Conservation (phyloP, 2,329 filamentous ascomycete species). For the Neonectria punicea region DNA sequence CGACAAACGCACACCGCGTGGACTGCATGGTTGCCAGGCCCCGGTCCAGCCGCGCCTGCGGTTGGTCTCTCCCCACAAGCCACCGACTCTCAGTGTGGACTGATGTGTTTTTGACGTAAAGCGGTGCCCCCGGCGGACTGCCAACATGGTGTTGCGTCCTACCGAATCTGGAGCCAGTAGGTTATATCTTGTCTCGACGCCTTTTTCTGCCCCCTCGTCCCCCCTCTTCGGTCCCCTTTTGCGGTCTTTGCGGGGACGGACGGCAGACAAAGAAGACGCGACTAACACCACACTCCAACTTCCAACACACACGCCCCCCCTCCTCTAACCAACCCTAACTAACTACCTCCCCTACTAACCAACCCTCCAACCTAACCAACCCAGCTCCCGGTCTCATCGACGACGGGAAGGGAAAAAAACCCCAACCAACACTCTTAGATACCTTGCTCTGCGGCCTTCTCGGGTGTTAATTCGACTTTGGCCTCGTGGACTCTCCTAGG, state of each 20-base stretch:
- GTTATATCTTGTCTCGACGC: constrained; percentile 39
- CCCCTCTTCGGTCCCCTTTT: constrained; percentile 30
- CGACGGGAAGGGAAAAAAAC: constrained; percentile 32
- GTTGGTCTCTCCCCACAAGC: constrained; percentile 36
- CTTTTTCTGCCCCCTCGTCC: constrained; percentile 35
- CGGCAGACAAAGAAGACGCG: constrained; percentile 33
- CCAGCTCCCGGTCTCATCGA: constrained; percentile 36
- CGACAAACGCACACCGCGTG: constrained; percentile 32
- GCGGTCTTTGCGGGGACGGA: constrained; percentile 41
- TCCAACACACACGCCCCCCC: constrained; percentile 40
- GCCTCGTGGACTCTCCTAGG: constrained; percentile 39
- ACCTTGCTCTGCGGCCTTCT: constrained; percentile 36
- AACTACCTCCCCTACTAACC: constrained; percentile 19
- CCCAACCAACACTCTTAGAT: constrained; percentile 40
- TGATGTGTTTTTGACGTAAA: constrained; percentile 45
- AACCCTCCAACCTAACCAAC: constrained; percentile 34
- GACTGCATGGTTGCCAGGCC: constrained; percentile 28
- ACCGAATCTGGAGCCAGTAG: constrained; percentile 40
- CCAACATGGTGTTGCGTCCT: constrained; percentile 41
- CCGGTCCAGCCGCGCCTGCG: constrained; percentile 32
- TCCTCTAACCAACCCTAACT: constrained; percentile 38
- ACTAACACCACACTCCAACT: constrained; percentile 39
- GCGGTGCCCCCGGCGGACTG: constrained; percentile 31
- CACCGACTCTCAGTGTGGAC: constrained; percentile 35
- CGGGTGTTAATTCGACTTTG: constrained; percentile 44